Evolutionary conservation across 352 stramenopile species (phyloP).

Genomic region (Aphanomyces cochlioides): DNA sequence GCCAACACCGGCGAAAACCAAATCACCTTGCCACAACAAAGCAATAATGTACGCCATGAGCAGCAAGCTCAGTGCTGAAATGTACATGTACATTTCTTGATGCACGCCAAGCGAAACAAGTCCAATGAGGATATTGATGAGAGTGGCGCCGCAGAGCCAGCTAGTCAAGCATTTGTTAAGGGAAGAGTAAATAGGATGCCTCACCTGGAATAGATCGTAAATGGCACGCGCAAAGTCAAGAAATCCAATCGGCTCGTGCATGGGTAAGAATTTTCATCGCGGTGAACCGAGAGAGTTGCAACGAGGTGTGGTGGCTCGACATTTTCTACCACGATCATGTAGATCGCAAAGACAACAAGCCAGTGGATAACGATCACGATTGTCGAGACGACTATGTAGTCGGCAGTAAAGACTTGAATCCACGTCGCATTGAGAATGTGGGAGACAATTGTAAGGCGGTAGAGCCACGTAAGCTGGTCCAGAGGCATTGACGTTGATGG

Average conservation of each 20-base stretch:
- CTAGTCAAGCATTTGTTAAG: neutral
- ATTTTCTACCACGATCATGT: conserved; percentile 47
- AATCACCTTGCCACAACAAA: conserved; percentile 1
- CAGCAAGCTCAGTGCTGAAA: conserved; percentile 26
- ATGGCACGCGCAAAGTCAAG: conserved; percentile 35
- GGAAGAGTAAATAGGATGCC: neutral
- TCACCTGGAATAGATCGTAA: conserved; percentile 61
- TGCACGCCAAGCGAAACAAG: conserved; percentile 49
- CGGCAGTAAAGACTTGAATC: conserved; percentile 63
- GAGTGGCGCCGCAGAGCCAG: conserved; percentile 62
- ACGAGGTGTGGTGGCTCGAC: conserved; percentile 44
- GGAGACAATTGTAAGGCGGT: conserved; percentile 51
- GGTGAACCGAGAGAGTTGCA: conserved; percentile 38
- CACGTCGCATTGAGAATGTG: conserved; percentile 70
- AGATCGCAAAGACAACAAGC: conserved; percentile 55
- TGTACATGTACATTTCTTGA: conserved; percentile 53
- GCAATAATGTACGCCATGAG: neutral
- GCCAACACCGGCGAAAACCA: conserved; percentile 55
- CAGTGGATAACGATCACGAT: conserved; percentile 54
- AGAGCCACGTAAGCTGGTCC: conserved; percentile 46
- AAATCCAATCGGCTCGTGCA: neutral
- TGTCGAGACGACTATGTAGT: conserved; percentile 59
- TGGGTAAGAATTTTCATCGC: conserved; percentile 53
- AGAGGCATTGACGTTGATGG: conserved; percentile 51
- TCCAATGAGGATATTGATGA: conserved; percentile 66